Base-by-base conservation (phyloP, 148 eudicot species). In the Limonium bicolor region DNA sequence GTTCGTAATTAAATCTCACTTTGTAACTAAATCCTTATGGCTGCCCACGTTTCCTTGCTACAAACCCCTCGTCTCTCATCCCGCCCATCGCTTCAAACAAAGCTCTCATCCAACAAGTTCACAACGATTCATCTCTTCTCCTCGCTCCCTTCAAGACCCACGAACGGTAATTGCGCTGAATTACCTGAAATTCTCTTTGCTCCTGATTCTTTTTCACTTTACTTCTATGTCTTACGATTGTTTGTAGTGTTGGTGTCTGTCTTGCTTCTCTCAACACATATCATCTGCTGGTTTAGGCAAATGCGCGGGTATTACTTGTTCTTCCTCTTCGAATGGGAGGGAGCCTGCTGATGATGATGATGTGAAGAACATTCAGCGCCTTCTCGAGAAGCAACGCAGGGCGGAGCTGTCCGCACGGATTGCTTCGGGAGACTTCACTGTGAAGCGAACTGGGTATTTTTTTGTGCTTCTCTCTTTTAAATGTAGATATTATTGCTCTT, bases 371-470 rank as follows among this genome's bases (percentile, higher is more conserved):
- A 63, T 49, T n/a, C 73, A 74, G 57, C 55, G 59, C 62, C 38
- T 20, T n/a, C 49, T 52, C 1, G 94, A 80, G 54, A 73, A 75
- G 68, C 70, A 73, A 57, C 67, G 68, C 19, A 63, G 93, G 0
- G 87, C 82, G 0, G 73, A 84, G 41, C 70, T 90, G 58, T 75
- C 95, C 16, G 72, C 82, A 44, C 70, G 81, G 40, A 90, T 90
- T 60, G 85, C 93, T 61, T 84, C 97, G 17, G 97, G 97, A 0
- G 82, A 69, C 41, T 90, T 84, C 58, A 90, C 97, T 2, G 88
- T 77, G 13, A 60, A 68, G 37, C 70, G 65, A 46, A 57, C 90
- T 48, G 67, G 97, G 97, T 88, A 63, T 49, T 32, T 24, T 28
- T 55, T 0, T 16, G 19, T 34, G 27, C 24, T 6, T 3, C 36